These are phyloP conservation scores for Cadophora sp. DNA, from an alignment of 2,329 filamentous ascomycete genomes.

Conservation along the genomic window DNA sequence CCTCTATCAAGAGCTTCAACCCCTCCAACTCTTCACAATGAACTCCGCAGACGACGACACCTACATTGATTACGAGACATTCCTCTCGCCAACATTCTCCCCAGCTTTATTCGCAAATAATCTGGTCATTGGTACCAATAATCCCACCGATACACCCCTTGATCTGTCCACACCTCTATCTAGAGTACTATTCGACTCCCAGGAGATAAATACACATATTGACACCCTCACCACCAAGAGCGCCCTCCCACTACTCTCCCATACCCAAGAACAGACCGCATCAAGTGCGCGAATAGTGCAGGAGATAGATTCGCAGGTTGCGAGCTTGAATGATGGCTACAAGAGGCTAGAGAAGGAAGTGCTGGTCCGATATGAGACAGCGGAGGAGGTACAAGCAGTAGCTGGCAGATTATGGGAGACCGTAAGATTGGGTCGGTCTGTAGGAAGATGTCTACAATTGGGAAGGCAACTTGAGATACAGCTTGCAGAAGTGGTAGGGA, in stretches of 20 bases:
- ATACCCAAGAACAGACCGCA: constrained; percentile 77
- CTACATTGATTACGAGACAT: constrained; percentile 96
- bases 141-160: constrained; percentile 85
- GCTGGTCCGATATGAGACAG: constrained; percentile 81
- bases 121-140: constrained; percentile 89
- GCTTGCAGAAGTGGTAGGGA: constrained; percentile 67
- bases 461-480: constrained; percentile 89
- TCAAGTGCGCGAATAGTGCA: constrained; percentile 75
- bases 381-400: constrained; percentile 80
- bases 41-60: constrained; percentile 62
- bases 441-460: constrained; percentile 79
- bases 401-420: constrained; percentile 83
- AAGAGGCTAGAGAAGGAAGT: constrained; percentile 86
- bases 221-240: constrained; percentile 86
- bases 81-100: constrained; percentile 83
- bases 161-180: constrained; percentile 95
- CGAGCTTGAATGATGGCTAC: constrained; percentile 83
- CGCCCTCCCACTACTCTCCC: constrained; percentile 78
- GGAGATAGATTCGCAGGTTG: constrained; percentile 81
- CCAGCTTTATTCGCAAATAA: constrained; percentile 85
- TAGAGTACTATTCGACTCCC: constrained; percentile 92
- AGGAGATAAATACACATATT: constrained; percentile 96
- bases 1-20: constrained; percentile 8
- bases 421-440: constrained; percentile 75
- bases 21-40: constrained; percentile 33